These are phyloP conservation scores for Monilinia fructicola DNA, from an alignment of 2,329 filamentous ascomycete genomes.

Conservation along the genomic window DNA sequence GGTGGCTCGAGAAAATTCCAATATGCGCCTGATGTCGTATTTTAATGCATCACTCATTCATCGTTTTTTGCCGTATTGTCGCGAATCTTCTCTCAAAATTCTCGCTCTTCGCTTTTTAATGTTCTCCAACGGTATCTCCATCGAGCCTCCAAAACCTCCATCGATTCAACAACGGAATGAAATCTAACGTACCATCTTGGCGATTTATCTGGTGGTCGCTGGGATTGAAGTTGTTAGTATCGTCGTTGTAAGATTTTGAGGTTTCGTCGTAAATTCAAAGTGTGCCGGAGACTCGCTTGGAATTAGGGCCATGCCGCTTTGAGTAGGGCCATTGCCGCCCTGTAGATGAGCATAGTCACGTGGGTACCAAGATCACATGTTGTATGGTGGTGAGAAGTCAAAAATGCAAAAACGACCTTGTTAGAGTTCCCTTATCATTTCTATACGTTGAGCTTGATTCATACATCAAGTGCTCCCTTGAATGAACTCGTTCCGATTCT, in stretches of 20 bases:
- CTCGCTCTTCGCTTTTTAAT: constrained; percentile 3
- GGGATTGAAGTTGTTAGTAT: constrained; percentile 27
- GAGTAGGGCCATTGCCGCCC: background rate
- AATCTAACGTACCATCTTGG: constrained; percentile 35
- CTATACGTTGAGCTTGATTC: background rate
- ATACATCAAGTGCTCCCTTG: background rate
- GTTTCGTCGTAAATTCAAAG: constrained; percentile 13
- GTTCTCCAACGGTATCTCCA: background rate
- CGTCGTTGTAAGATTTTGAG: constrained; percentile 27
- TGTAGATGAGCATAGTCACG: background rate
- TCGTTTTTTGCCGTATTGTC: constrained; percentile 4
- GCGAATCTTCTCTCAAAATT: constrained; percentile 16
- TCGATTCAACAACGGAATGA: constrained; percentile 9
- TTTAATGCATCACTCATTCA: background rate
- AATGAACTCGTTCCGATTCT: background rate
- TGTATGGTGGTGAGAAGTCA: background rate
- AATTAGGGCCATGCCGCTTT: constrained; percentile 21
- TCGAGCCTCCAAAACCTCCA: background rate
- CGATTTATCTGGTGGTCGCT: constrained; percentile 33
- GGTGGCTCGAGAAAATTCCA: background rate
- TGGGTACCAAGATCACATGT: background rate
- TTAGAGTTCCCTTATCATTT: background rate
- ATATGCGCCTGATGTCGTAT: background rate
- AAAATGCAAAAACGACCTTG: background rate
- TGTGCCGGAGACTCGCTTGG: constrained; percentile 25